These are phyloP conservation scores for Thuidium tamariscinum DNA, from an alignment of 225 moss, liverwort and hornwort species.

Conservation along the genomic window DNA sequence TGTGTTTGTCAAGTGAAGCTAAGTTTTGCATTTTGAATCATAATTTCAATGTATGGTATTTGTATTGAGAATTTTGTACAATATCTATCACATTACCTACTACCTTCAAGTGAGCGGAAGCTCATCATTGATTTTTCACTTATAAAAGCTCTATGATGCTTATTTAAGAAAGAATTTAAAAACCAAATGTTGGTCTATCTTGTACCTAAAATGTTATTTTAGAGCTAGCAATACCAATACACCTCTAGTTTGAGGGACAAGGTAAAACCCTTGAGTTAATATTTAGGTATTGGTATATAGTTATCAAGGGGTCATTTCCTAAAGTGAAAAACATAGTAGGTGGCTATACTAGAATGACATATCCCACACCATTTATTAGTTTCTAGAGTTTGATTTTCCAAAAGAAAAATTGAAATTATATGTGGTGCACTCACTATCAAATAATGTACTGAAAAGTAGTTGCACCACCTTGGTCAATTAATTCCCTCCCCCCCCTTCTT, in stretches of 20 bases:
- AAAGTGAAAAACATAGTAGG: no score
- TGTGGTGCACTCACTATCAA: not conserved
- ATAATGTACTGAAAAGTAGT: no score
- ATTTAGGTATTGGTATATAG: fast-evolving
- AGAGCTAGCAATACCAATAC: not conserved
- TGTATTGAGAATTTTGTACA: no score
- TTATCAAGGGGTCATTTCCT: not conserved
- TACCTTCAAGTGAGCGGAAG: fast-evolving
- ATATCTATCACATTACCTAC: not conserved
- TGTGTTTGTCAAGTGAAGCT: no score
- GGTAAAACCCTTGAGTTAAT: no score
- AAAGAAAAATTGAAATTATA: no score
- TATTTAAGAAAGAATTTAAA: not conserved
- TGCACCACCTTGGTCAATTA: no score
- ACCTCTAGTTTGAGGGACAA: no score
- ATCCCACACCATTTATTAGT: not conserved
- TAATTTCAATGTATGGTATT: not conserved
- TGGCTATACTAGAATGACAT: not conserved
- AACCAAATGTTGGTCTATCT: not conserved
- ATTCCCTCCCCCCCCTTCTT: no score
- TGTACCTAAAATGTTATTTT: not conserved
- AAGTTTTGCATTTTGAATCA: not conserved
- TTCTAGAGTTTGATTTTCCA: not conserved
- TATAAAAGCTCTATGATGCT: not conserved
- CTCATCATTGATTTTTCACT: not conserved